Base-by-base conservation (phyloP, 371 early-diverging fungal genomes). In the Actinomucor elegans region DNA sequence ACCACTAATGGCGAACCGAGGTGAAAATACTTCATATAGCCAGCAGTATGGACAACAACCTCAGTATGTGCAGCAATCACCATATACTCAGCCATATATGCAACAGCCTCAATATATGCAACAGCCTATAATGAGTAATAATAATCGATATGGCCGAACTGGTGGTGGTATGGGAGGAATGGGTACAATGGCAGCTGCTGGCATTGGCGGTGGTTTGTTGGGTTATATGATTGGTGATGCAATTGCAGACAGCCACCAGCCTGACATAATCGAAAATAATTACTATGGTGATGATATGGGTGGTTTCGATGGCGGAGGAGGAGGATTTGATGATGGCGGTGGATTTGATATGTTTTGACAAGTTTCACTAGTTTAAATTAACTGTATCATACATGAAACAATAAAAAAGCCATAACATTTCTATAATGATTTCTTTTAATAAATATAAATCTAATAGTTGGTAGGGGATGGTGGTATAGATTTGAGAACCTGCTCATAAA, bases 401-500 rank as follows among this genome's bases (percentile, higher is more conserved):
- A n/a, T n/a, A n/a, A n/a, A n/a, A n/a, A n/a, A n/a, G n/a, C n/a
- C n/a, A n/a, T n/a, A n/a, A n/a, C n/a, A n/a, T n/a, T n/a, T n/a
- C n/a, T n/a, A n/a, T n/a, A n/a, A n/a, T n/a, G n/a, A n/a, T n/a
- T n/a, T n/a, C n/a, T n/a, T n/a, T n/a, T n/a, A n/a, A n/a, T n/a
- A n/a, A n/a, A n/a, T n/a, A n/a, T n/a, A n/a, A n/a, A n/a, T n/a
- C n/a, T n/a, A n/a, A n/a, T n/a, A n/a, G n/a, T n/a, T n/a, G n/a
- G n/a, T n/a, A n/a, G n/a, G n/a, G n/a, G 48, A 33, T 38, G 59
- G 58, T 29, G 71, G 71, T 28, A 71, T 71, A 6, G 50, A 37
- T 55, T 65, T 61, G 55, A 80, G 72, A 34, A 86, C 85, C 46
- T 81, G 82, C 63, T 89, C 90, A 52, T 89, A 89, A 9, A 91